A percentile compares a stretch with the other conserved stretches of the same genome.
These are phyloP conservation scores for Cytospora chrysosperma DNA, from an alignment of 2,329 filamentous ascomycete genomes.

Conservation along the genomic window DNA sequence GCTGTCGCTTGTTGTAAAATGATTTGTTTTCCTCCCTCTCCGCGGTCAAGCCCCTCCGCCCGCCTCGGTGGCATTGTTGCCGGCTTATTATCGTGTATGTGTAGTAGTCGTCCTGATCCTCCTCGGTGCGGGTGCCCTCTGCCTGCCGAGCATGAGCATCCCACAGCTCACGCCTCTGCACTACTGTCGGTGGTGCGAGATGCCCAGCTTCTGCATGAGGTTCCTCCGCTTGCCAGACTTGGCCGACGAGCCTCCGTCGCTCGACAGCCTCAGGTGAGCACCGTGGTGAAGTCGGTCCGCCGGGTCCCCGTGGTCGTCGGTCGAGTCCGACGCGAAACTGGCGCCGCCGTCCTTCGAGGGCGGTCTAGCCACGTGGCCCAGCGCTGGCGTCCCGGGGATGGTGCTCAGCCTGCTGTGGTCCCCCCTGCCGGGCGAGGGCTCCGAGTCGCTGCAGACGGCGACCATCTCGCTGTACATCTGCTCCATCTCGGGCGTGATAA, in stretches of 20 bases:
- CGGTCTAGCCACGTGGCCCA: constrained; percentile 27
- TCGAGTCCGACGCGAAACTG: constrained; percentile 35
- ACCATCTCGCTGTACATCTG: constrained; percentile 34
- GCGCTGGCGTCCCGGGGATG: constrained; percentile 9
- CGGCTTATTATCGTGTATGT: background rate
- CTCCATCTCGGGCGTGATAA: constrained; percentile 39
- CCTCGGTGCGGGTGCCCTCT: background rate
- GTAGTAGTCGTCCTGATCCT: background rate
- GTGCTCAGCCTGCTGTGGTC: constrained; percentile 24
- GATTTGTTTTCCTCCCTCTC: background rate
- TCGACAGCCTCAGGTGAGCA: constrained; percentile 5
- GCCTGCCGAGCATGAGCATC: background rate
- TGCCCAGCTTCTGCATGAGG: constrained; percentile 21
- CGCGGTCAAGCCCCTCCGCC: too few species aligned
- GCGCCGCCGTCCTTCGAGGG: constrained; percentile 40
- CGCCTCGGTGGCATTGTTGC: background rate
- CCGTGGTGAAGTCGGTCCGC: background rate
- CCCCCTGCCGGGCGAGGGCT: constrained; percentile 19
- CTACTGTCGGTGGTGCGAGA: constrained; percentile 14
- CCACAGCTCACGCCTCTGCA: background rate
- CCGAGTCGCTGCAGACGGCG: constrained; percentile 29
- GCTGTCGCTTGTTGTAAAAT: constrained; percentile 10
- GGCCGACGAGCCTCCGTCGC: constrained; percentile 16
- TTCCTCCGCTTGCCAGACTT: constrained; percentile 21
- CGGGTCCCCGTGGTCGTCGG: constrained; percentile 28